phyloP scores from a whole-genome alignment of 2,329 filamentous ascomycete species.

The Pleurostoma richardsiae region DNA sequence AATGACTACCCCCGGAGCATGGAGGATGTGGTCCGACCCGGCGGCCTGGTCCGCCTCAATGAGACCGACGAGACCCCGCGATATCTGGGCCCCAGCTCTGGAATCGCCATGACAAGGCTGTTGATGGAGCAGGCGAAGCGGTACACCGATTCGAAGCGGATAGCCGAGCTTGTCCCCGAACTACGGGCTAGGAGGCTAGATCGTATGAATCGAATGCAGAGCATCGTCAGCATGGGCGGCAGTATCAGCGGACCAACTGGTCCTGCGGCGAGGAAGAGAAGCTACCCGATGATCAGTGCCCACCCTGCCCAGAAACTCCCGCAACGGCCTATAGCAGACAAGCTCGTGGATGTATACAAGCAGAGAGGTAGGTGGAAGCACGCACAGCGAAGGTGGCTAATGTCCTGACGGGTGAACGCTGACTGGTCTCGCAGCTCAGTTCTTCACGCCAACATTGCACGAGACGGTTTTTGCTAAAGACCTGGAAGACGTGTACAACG shows the following conservation, averaged over 20 bases:
- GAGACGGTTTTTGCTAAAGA: slow-evolving; percentile 74
- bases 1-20: slow-evolving; percentile 63
- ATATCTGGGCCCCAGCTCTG: slow-evolving; percentile 89
- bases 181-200: slow-evolving; percentile 52
- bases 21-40: slow-evolving; percentile 82
- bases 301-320: slow-evolving; percentile 74
- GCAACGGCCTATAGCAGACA: slow-evolving; percentile 66
- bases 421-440: slow-evolving; percentile 57
- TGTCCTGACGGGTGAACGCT: too few relatives aligned
- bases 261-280: slow-evolving; percentile 65
- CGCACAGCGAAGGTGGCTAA: too few relatives aligned
- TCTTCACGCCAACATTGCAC: slow-evolving; percentile 82
- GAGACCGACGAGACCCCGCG: slow-evolving; percentile 82
- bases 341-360: slow-evolving; percentile 78
- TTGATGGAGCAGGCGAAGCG: slow-evolving; percentile 96
- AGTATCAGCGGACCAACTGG: slow-evolving; percentile 44
- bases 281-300: slow-evolving; percentile 86
- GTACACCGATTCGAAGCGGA: slow-evolving; percentile 84
- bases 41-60: slow-evolving; percentile 77
- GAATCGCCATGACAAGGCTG: slow-evolving; percentile 88
- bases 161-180: slow-evolving; percentile 86
- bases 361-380: slow-evolving; percentile 60
- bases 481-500: slow-evolving; percentile 74
- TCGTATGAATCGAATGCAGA: slow-evolving; percentile 60
- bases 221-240: slow-evolving; percentile 42